Percentiles rank a stretch among this genome's conserved stretches.
phyloP scores from a whole-genome alignment of 805 yeast species.

The Ogataea glucozyma region DNA sequence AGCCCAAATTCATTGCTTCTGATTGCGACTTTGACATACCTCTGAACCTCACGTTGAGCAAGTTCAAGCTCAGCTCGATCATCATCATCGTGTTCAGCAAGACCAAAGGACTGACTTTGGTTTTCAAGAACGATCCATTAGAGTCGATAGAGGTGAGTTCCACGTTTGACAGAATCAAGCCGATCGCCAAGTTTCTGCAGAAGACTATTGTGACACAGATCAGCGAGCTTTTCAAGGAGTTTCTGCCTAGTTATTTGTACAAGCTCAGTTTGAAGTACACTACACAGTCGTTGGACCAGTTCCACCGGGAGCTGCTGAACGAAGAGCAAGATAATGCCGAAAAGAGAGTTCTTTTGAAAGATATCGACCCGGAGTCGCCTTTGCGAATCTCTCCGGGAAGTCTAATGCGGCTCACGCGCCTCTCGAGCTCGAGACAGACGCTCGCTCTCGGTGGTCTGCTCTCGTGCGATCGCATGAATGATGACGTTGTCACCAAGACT shows the following conservation, averaged over 20 bases:
- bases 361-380: conserved; percentile 58
- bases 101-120: conserved; percentile 80
- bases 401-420: conserved; percentile 63
- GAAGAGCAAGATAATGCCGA: conserved; percentile 34
- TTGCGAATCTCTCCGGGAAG: conserved; percentile 61
- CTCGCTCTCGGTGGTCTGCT: conserved; percentile 55
- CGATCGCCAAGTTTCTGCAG: conserved; percentile 80
- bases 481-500: conserved; percentile 35
- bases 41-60: conserved; percentile 69
- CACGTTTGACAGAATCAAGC: conserved; percentile 83
- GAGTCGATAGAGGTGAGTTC: conserved; percentile 81
- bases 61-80: conserved; percentile 73
- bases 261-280: conserved; percentile 71
- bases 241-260: conserved; percentile 78
- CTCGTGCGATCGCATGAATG: conserved; percentile 36
- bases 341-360: conserved; percentile 46
- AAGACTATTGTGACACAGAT: conserved; percentile 80
- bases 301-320: conserved; percentile 36
- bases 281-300: conserved; percentile 37
- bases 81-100: conserved; percentile 82
- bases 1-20: conserved; percentile 67
- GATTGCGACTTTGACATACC: conserved; percentile 75
- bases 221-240: conserved; percentile 77
- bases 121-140: conserved; percentile 85
- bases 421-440: conserved; percentile 77